Conservation (phyloP, 2,329 filamentous ascomycete genomes). For the Pochonia chlamydosporia region DNA sequence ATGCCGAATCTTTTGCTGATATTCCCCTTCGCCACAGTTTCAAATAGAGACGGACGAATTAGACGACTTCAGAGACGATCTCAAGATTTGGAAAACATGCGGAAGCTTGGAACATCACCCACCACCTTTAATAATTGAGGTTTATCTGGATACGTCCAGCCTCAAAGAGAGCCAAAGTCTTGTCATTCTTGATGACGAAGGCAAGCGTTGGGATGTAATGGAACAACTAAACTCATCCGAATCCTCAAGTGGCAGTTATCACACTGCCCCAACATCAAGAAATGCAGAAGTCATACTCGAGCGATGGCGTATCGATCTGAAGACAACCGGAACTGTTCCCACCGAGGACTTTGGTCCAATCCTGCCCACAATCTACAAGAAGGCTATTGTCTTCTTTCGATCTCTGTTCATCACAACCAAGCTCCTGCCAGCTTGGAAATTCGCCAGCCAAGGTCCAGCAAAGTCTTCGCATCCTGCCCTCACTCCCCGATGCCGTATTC, state of each 20-base stretch:
- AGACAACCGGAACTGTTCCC: constrained; percentile 41
- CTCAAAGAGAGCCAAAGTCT: constrained; percentile 81
- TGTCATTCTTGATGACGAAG: constrained; percentile 80
- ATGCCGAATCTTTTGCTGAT: background rate
- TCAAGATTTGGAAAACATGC: constrained; percentile 75
- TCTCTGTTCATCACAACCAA: constrained; percentile 79
- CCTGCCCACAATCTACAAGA: constrained; percentile 91
- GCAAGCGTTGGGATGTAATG: constrained; percentile 87
- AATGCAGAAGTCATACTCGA: constrained; percentile 78
- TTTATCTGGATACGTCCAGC: constrained; percentile 74
- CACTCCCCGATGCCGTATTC: constrained; percentile 74
- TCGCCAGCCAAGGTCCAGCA: constrained; percentile 64
- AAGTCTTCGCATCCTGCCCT: constrained; percentile 65
- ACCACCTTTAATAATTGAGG: constrained; percentile 81
- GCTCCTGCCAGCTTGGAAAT: constrained; percentile 81
- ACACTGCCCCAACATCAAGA: constrained; percentile 34
- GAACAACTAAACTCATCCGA: constrained; percentile 69
- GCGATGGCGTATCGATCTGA: constrained; percentile 82
- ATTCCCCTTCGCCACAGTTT: constrained; percentile 54
- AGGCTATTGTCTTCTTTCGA: constrained; percentile 90
- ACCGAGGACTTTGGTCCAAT: constrained; percentile 54
- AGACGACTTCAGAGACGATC: constrained; percentile 75
- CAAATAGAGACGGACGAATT: constrained; percentile 93
- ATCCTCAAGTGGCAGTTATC: constrained; percentile 39
- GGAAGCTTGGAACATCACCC: constrained; percentile 73